Evolutionary conservation across 805 yeast genomes (phyloP).

Genomic region (Ogataea parapolymorpha): DNA sequence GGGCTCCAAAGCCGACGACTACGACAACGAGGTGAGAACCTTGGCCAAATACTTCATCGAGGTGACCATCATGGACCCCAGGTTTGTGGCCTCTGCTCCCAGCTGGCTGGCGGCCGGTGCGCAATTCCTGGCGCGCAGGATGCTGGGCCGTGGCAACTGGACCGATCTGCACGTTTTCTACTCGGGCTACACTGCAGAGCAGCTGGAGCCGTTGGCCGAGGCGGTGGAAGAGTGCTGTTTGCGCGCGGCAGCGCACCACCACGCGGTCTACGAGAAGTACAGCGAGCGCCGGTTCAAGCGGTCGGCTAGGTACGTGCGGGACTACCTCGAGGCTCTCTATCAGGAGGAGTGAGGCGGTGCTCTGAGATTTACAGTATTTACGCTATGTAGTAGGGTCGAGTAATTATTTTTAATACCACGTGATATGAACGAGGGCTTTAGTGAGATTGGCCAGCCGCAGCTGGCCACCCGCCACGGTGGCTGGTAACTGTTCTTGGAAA

Average conservation of each 20-base stretch:
- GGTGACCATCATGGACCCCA: constrained; percentile 68
- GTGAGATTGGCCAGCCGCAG: not conserved
- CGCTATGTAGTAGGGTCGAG: constrained; percentile 5
- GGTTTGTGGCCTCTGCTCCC: constrained; percentile 67
- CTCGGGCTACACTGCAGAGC: constrained; percentile 86
- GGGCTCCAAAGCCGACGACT: constrained; percentile 87
- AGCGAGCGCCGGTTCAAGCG: constrained; percentile 79
- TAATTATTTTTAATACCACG: constrained; percentile 5
- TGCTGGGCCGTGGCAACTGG: constrained; percentile 79
- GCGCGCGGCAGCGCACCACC: constrained; percentile 58
- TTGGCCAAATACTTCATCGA: constrained; percentile 85
- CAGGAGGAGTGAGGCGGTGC: constrained; percentile 20
- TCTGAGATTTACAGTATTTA: constrained; percentile 13
- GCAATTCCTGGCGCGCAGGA: constrained; percentile 72
- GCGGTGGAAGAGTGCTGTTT: constrained; percentile 67
- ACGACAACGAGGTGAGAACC: constrained; percentile 77
- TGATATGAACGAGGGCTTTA: constrained; percentile 2
- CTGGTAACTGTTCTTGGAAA: constrained; percentile 6
- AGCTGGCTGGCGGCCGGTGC: constrained; percentile 82
- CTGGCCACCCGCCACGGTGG: constrained; percentile 5
- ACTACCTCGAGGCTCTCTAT: constrained; percentile 48
- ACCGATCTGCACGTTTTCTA: constrained; percentile 82
- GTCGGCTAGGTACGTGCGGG: constrained; percentile 75
- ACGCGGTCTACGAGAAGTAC: constrained; percentile 86
- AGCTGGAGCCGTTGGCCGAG: constrained; percentile 76